Base-by-base conservation (phyloP, 768 basidiomycete species). In the Hirschioporus abietinus region DNA sequence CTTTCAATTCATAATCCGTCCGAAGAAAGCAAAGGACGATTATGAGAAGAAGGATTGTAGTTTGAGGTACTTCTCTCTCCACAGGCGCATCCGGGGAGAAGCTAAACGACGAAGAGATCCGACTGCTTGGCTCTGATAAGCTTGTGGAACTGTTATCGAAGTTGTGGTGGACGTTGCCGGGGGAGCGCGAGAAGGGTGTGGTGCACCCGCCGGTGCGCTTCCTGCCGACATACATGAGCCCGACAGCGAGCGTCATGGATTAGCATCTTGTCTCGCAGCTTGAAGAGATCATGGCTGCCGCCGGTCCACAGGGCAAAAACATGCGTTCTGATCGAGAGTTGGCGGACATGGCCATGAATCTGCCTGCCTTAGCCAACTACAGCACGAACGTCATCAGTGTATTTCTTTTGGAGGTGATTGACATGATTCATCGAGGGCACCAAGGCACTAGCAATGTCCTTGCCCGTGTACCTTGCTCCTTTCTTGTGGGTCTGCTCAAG, bases 61-160 rank as follows among this genome's bases (percentile, higher is more conserved):
- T 23, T 86, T 87, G 70, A 85, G 87, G 26, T 87, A 89, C 70
- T 71, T 84, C 66, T 77, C 79, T 0, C 79, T 79, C 78, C 60
- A 78, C 80, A 15, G 87, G 88, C 0, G 82, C 90, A 0, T 82
- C 83, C 1, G 91, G 89, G 0, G 95, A 96, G 74, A 82, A 81
- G 64, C 82, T 96, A 63, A 87, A 88, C 70, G 92, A 94, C 34
- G 93, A 95, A 75, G 95, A 96, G 76, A 88, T 90, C 18, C 89
- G 93, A 18, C 82, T 97, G 25, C 79, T 93, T 57, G 97, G 97
- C 0, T 95, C 96, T 60, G 92, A 95, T 73, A 93, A 92, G 71
- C 87, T 99, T 0, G 90, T 92, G 3, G 95, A 96, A 69, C 84
- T 91, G 60, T 93, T 98, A 74, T 88, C 89, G 35, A 91, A 88